Evolutionary conservation across 2,329 filamentous ascomycete species (phyloP).

Genomic region (Fonsecaea multimorphosa): DNA sequence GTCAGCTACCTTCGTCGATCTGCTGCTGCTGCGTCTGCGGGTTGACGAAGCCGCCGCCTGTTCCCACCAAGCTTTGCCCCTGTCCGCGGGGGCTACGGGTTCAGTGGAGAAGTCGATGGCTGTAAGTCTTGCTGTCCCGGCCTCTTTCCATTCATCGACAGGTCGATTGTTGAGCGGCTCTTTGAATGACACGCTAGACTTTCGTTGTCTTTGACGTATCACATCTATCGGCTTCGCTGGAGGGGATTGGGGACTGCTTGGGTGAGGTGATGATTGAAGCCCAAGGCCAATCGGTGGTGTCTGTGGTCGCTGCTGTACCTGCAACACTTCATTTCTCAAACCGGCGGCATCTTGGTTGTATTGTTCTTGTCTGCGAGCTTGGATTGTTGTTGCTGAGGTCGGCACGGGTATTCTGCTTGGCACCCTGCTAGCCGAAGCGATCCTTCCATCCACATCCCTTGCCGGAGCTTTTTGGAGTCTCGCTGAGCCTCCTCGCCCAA

Average conservation of each 20-base stretch:
- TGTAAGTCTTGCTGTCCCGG: conserved; percentile 65
- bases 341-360: conserved; percentile 8
- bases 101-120: conserved; percentile 67
- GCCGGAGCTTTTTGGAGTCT: conserved; percentile 34
- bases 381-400: conserved; percentile 8
- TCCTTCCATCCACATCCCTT: conserved; percentile 1
- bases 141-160: conserved; percentile 71
- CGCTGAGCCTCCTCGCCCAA: conserved; percentile 28
- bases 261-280: conserved; percentile 34
- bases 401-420: conserved; percentile 34
- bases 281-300: conserved; percentile 29
- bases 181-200: conserved; percentile 54
- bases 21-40: conserved; percentile 54
- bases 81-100: conserved; percentile 51
- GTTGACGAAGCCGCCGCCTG: conserved; percentile 55
- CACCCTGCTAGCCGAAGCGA: conserved; percentile 4
- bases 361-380: conserved; percentile 9
- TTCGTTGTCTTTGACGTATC: conserved; percentile 37
- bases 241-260: conserved; percentile 35
- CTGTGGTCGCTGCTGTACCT: conserved; percentile 20
- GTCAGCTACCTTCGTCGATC: conserved; percentile 55
- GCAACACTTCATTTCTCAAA: conserved; percentile 3
- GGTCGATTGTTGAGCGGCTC: conserved; percentile 54
- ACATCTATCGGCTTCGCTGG: conserved; percentile 32
- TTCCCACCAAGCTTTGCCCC: conserved; percentile 79